Conservation (phyloP, 768 basidiomycete genomes). For the Panellus pusillus region DNA sequence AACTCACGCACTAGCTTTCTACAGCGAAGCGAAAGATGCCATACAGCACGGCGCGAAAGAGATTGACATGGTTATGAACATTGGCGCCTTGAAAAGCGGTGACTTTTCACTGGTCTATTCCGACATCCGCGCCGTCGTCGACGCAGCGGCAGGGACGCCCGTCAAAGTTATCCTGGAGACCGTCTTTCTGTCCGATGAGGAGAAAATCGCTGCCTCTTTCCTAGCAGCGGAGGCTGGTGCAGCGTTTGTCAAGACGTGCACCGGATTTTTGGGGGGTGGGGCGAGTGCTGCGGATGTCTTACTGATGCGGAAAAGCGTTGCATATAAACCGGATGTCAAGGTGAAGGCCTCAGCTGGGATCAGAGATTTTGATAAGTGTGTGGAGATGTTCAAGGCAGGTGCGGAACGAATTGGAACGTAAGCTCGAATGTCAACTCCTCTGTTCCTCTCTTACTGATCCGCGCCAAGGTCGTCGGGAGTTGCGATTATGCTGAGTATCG, state of each 20-base stretch:
- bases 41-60: slow-evolving; percentile 48
- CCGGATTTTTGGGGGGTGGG: slow-evolving; percentile 49
- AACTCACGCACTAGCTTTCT: too few relatives aligned
- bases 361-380: slow-evolving; percentile 44
- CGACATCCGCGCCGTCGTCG: slow-evolving; percentile 42
- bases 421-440: slow-evolving; percentile 17
- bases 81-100: slow-evolving; percentile 44
- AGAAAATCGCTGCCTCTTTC: slow-evolving; percentile 48
- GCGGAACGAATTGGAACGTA: slow-evolving; percentile 57
- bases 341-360: slow-evolving; percentile 57
- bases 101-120: slow-evolving; percentile 37
- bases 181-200: slow-evolving; percentile 41
- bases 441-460: neutral
- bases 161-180: slow-evolving; percentile 59
- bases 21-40: slow-evolving; percentile 47
- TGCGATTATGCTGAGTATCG: slow-evolving; percentile 26
- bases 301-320: slow-evolving; percentile 43
- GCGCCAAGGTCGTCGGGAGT: slow-evolving; percentile 27
- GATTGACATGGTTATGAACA: slow-evolving; percentile 53
- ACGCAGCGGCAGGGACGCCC: slow-evolving; percentile 33
- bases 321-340: slow-evolving; percentile 39
- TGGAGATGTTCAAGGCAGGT: slow-evolving; percentile 48
- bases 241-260: slow-evolving; percentile 54
- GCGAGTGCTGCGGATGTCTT: slow-evolving; percentile 46
- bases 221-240: slow-evolving; percentile 52